Conservation (phyloP, 2,329 filamentous ascomycete species). For the Talaromyces sp. region DNA sequence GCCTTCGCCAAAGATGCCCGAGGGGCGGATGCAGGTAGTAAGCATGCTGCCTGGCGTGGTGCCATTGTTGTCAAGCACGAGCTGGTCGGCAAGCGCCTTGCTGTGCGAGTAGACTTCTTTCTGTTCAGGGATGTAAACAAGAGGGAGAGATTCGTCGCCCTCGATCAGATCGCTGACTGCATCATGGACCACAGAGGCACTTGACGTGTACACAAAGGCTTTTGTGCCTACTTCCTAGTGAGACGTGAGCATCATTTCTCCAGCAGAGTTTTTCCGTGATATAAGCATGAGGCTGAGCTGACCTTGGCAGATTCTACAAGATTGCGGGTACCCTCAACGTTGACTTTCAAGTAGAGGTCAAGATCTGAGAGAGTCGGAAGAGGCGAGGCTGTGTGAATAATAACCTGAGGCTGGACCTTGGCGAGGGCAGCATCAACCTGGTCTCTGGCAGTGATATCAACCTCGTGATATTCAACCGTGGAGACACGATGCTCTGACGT, state of each 20-base stretch:
- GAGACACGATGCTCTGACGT: neutral
- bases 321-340: slow-evolving; percentile 16
- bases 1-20: neutral
- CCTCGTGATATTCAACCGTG: neutral
- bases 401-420: slow-evolving; percentile 1
- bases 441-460: neutral
- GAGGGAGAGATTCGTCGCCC: slow-evolving; percentile 14
- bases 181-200: slow-evolving; percentile 15
- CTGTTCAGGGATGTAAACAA: neutral
- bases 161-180: slow-evolving; percentile 15
- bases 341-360: slow-evolving; percentile 10
- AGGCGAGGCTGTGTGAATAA: slow-evolving; percentile 8
- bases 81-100: neutral
- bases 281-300: neutral
- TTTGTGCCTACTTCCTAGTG: slow-evolving; percentile 3
- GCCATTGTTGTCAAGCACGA: slow-evolving; percentile 1
- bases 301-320: slow-evolving; percentile 14
- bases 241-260: neutral
- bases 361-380: slow-evolving; percentile 15
- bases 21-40: neutral
- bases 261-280: no score
- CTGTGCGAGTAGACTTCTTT: slow-evolving; percentile 4
- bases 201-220: slow-evolving; percentile 17
- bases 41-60: neutral
- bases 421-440: neutral